Evolutionary conservation across 768 basidiomycete species (phyloP).

Genomic region (Amanita muscaria): DNA sequence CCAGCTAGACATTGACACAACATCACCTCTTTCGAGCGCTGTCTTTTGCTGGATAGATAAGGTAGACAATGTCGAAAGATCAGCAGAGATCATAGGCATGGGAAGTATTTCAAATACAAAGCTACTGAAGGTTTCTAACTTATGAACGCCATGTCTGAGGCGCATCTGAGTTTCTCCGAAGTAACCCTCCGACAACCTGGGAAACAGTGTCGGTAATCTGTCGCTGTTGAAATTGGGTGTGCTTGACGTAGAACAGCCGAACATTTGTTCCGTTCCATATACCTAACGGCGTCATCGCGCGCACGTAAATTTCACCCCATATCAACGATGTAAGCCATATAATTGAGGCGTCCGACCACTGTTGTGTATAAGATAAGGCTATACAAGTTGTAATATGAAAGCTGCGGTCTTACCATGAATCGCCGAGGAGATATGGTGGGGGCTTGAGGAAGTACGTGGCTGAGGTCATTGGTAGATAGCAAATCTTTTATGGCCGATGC

Average conservation of each 20-base stretch:
- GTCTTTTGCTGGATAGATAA: constrained; percentile 14
- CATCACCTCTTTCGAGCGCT: constrained; percentile 25
- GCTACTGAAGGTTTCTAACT: neutral
- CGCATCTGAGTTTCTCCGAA: constrained; percentile 41
- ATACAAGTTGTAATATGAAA: neutral
- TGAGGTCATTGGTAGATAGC: constrained; percentile 58
- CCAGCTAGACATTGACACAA: neutral
- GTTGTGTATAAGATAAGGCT: constrained; percentile 4
- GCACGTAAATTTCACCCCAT: constrained; percentile 94
- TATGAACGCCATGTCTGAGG: constrained; percentile 9
- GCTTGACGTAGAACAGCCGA: constrained; percentile 86
- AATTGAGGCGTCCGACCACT: constrained; percentile 92
- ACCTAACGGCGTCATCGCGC: constrained; percentile 77
- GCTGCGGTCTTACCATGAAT: constrained; percentile 53
- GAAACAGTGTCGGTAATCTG: constrained; percentile 74
- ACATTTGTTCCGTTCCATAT: constrained; percentile 90
- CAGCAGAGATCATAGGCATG: constrained; percentile 1
- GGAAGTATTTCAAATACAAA: neutral
- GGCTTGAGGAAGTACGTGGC: constrained; percentile 64
- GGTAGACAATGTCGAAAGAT: neutral
- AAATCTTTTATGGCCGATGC: constrained; percentile 67
- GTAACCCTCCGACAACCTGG: constrained; percentile 72
- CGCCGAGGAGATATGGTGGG: constrained; percentile 58
- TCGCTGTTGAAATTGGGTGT: constrained; percentile 58
- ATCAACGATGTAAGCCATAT: constrained; percentile 90